Evolutionary conservation across 805 yeast genomes (phyloP), one percentile per base, ranked within the genome.

Genomic region (Ogataea zsoltii): DNA sequence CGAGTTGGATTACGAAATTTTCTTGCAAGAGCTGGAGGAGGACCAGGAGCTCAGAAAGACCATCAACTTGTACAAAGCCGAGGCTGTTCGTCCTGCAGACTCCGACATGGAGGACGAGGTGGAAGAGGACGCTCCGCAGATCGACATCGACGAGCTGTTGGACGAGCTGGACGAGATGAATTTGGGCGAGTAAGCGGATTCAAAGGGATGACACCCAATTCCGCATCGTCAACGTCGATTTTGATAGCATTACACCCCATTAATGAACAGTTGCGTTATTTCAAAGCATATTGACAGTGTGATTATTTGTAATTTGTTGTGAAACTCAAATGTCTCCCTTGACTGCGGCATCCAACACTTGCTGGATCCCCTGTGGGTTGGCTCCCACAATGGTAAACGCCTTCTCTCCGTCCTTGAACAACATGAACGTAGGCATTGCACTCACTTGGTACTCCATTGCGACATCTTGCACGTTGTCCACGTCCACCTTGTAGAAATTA

Each of bases 1-100:
- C 4, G 97, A 92, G 70, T 83, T 81, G 68, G 99, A 92, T 70
- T 94, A 89, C 72, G 99, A 92, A 71, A 63, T 85, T 55, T 94
- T 94, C 88, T 79, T 94, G 71, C 97, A 89, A 71, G 97, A 94
- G 67, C 80, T 94, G 65, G 99, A 94, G 74, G 98, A 94, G 70
- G 99, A 94, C 69, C 83, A 83, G 44, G 99, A 94, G 65, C 78
- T 94, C 65, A 86, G 99, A 74, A 90, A 85, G 59, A 82, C 89
- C 37, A 81, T 94, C 67, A 92, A 94, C 64, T 62, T 94, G 60
- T 94, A 94, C 75, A 94, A 90, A 71, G 80, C 84, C 44, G 65
- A 61, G 58, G 42, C 65, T 57, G 30, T 55, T 42, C 42, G 59
- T 58, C 12, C 57, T 51, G 60, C 62, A 21, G 69, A 61, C 10